Conservation (phyloP, 352 stramenopile genomes). For the Thraustochytrium striatum region DNA sequence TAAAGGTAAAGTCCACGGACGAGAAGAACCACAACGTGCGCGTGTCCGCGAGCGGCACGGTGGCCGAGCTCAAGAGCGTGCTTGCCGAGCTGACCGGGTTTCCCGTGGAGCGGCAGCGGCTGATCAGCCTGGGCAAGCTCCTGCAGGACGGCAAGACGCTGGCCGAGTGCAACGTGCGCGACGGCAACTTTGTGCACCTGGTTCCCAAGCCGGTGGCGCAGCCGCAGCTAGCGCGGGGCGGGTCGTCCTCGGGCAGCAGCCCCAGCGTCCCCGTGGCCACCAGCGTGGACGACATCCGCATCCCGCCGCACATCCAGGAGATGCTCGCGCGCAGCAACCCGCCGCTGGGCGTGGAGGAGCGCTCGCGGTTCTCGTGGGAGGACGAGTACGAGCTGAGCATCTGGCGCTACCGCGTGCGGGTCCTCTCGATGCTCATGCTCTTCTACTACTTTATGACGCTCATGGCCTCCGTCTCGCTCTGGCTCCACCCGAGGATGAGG, state of each 20-base stretch:
- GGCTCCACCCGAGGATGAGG: slow-evolving; percentile 15
- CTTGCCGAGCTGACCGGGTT: slow-evolving; percentile 24
- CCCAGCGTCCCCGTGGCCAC: background rate
- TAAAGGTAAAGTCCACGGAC: slow-evolving; percentile 19
- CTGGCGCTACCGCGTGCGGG: slow-evolving; percentile 33
- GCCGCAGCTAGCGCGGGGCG: background rate
- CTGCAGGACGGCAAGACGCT: slow-evolving; percentile 34
- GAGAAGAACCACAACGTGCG: slow-evolving; percentile 41
- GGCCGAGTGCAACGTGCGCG: slow-evolving; percentile 24
- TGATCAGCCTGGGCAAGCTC: slow-evolving; percentile 34
- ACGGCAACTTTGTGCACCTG: slow-evolving; percentile 45
- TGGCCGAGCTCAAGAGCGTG: slow-evolving; percentile 7
- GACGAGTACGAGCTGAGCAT: slow-evolving; percentile 45
- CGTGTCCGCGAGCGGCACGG: slow-evolving; percentile 14
- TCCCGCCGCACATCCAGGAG: slow-evolving; percentile 45
- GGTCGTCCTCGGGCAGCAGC: background rate
- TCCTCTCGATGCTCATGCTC: slow-evolving; percentile 45
- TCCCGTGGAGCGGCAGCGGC: background rate
- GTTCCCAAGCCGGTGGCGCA: slow-evolving; percentile 18
- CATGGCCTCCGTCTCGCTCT: slow-evolving; percentile 24
- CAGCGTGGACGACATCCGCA: slow-evolving; percentile 21
- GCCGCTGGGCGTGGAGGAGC: background rate
- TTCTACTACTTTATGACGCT: slow-evolving; percentile 48
- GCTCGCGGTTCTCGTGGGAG: background rate
- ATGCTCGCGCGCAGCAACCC: slow-evolving; percentile 20